Evolutionary conservation across 2,329 filamentous ascomycete genomes (phyloP).

Genomic region (Exophiala bonariae): DNA sequence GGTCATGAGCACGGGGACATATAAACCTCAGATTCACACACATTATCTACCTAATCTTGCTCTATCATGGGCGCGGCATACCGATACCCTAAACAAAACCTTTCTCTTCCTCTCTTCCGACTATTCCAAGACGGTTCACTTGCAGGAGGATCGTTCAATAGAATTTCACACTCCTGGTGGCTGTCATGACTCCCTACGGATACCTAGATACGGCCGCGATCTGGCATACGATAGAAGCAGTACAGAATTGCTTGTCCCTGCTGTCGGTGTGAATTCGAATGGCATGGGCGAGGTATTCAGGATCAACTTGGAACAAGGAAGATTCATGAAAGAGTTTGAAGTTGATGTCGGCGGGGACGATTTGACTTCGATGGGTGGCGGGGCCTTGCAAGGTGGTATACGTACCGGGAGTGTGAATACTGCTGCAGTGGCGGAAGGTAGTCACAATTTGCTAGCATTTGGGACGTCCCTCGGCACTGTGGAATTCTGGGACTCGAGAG

Average conservation of each 20-base stretch:
- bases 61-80: conserved; percentile 91
- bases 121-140: conserved; percentile 90
- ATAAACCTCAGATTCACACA: conserved; percentile 86
- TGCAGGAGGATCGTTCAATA: conserved; percentile 86
- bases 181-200: conserved; percentile 82
- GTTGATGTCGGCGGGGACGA: conserved; percentile 87
- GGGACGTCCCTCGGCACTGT: conserved; percentile 94
- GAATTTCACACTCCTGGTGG: conserved; percentile 91
- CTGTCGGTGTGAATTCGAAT: conserved; percentile 82
- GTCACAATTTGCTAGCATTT: conserved; percentile 88
- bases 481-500: conserved; percentile 93
- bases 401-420: conserved; percentile 83
- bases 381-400: conserved; percentile 82
- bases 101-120: conserved; percentile 87
- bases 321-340: conserved; percentile 93
- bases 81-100: conserved; percentile 84
- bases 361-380: conserved; percentile 62
- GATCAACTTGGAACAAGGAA: conserved; percentile 84
- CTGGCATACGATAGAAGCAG: conserved; percentile 79
- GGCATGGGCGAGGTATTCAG: conserved; percentile 90
- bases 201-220: conserved; percentile 90
- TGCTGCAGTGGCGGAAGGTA: conserved; percentile 80
- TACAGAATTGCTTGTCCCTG: conserved; percentile 81
- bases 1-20: conserved; percentile 86
- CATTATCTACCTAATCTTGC: conserved; percentile 92